Evolutionary conservation across 2,329 filamentous ascomycete genomes (phyloP).

Genomic region (Grosmannia huntii): DNA sequence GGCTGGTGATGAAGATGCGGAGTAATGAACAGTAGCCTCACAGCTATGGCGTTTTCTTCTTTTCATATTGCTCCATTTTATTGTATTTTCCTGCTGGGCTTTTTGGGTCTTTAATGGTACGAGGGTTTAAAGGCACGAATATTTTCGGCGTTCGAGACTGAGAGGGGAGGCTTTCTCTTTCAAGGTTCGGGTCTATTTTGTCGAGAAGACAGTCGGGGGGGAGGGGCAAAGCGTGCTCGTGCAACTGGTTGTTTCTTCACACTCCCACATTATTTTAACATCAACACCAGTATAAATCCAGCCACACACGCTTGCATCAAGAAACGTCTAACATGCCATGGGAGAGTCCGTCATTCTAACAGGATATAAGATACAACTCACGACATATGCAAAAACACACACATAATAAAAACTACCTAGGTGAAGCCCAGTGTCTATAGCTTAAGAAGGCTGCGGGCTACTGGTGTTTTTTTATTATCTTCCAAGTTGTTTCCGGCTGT

Average conservation of each 20-base stretch:
- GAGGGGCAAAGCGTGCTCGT: not conserved
- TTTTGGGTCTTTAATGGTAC: not conserved
- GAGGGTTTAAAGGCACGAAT: not conserved
- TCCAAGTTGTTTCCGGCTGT: not conserved
- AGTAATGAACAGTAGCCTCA: not conserved
- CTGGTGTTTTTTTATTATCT: not conserved
- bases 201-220: not conserved
- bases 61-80: not conserved
- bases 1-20: slow-evolving; percentile 16
- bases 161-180: not conserved
- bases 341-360: not conserved
- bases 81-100: not conserved
- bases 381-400: not conserved
- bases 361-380: not conserved
- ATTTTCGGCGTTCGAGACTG: not conserved
- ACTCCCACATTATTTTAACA: too few species aligned
- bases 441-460: not conserved
- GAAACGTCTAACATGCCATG: not conserved
- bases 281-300: not conserved
- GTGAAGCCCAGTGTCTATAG: not conserved
- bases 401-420: not conserved
- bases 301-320: not conserved
- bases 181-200: not conserved
- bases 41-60: not conserved
- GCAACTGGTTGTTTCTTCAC: not conserved